Conservation (phyloP, 805 yeast genomes). For the Saccharomycopsis capsularis region DNA sequence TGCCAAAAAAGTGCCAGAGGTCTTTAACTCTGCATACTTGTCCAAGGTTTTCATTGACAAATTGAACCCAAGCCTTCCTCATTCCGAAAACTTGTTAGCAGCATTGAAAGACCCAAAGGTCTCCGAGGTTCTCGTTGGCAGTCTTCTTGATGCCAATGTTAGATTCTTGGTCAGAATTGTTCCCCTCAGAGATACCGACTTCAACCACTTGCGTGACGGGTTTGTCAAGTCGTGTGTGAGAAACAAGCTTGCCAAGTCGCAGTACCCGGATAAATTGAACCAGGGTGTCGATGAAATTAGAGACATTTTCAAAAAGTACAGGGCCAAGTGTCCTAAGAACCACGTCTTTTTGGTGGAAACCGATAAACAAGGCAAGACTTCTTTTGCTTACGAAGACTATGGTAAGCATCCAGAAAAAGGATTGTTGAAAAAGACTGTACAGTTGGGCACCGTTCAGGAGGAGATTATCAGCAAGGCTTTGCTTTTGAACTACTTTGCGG, state of each 20-base stretch:
- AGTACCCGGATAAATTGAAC: conserved; percentile 13
- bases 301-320: conserved; percentile 15
- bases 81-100: conserved; percentile 33
- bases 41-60: conserved; percentile 32
- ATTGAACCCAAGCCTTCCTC: conserved; percentile 28
- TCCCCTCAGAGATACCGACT: conserved; percentile 88
- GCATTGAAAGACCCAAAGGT: conserved; percentile 46
- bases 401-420: conserved; percentile 15
- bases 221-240: conserved; percentile 55
- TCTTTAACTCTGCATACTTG: conserved; percentile 39
- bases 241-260: conserved; percentile 12
- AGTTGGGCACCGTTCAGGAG: conserved; percentile 47
- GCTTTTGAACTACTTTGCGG: conserved; percentile 57
- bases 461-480: conserved; percentile 48
- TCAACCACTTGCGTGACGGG: conserved; percentile 84
- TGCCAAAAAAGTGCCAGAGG: conserved; percentile 32
- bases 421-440: conserved; percentile 19
- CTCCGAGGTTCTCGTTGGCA: conserved; percentile 48
- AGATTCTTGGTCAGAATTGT: conserved; percentile 67
- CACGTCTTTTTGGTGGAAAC: conserved; percentile 40
- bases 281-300: conserved; percentile 20
- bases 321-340: conserved; percentile 40
- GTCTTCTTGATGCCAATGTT: conserved; percentile 51
- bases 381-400: conserved; percentile 24
- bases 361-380: conserved; percentile 26